Percentiles rank a stretch among this genome's conserved stretches.
These are phyloP conservation scores for Penicillium subrubescens DNA, from an alignment of 495 filamentous ascomycete species.

Conservation along the genomic window DNA sequence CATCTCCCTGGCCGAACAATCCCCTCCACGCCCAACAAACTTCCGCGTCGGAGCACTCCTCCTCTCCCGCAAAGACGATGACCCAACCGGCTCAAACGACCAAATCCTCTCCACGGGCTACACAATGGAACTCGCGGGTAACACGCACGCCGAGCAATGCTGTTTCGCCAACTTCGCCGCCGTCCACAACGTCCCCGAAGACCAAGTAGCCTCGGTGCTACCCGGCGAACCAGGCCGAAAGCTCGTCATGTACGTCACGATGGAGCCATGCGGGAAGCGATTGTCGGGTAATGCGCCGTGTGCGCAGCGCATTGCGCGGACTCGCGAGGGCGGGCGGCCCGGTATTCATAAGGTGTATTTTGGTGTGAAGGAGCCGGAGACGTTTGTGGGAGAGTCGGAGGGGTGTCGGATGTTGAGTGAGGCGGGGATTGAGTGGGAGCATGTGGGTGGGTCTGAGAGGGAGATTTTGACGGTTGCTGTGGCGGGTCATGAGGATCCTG, in stretches of 20 bases:
- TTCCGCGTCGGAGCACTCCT: constrained; percentile 90
- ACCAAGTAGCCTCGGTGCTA: constrained; percentile 56
- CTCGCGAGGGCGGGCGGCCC: constrained; percentile 40
- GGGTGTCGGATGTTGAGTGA: constrained; percentile 69
- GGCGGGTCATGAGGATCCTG: constrained; percentile 68
- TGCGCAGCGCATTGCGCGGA: constrained; percentile 73
- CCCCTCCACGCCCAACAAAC: constrained; percentile 84
- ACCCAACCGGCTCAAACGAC: constrained; percentile 45
- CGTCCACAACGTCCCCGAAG: constrained; percentile 53
- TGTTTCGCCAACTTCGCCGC: constrained; percentile 77
- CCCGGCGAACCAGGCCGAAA: constrained; percentile 42
- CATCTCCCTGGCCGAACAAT: constrained; percentile 71
- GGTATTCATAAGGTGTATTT: constrained; percentile 80
- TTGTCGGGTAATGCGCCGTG: constrained; percentile 82
- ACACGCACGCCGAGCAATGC: constrained; percentile 95
- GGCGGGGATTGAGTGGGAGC: constrained; percentile 72
- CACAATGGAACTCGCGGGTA: constrained; percentile 86
- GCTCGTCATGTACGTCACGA: constrained; percentile 82
- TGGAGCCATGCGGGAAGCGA: constrained; percentile 87
- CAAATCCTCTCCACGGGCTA: constrained; percentile 79
- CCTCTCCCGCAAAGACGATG: constrained; percentile 52
- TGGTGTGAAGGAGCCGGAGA: constrained; percentile 85
- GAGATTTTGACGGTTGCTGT: constrained; percentile 80
- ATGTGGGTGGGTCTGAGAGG: constrained; percentile 74
- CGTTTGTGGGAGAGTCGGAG: constrained; percentile 79